Evolutionary conservation across 495 filamentous ascomycete species (phyloP).

Genomic region (Penicillium desertorum): DNA sequence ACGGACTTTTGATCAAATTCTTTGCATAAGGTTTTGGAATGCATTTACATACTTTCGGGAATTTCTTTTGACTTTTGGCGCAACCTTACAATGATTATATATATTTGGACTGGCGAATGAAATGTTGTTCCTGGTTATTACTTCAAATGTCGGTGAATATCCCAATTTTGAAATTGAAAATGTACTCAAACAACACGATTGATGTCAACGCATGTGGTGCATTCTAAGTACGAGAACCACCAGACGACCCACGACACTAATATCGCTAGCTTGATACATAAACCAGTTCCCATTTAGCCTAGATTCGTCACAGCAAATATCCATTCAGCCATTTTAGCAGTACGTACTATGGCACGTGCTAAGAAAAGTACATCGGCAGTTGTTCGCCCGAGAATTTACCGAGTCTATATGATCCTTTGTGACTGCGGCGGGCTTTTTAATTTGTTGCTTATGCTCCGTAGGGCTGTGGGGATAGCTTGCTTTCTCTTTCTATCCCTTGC

Average conservation of each 20-base stretch:
- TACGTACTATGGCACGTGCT: not conserved
- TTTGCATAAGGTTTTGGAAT: slow-evolving; percentile 10
- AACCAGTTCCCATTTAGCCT: not conserved
- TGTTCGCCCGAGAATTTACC: not conserved
- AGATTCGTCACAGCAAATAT: not conserved
- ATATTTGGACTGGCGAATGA: slow-evolving; percentile 3
- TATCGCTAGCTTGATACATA: not conserved
- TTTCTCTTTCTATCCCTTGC: not conserved
- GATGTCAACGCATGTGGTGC: not conserved
- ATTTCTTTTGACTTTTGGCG: not conserved
- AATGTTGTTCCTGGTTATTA: not conserved
- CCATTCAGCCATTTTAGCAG: not conserved
- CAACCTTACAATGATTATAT: not conserved
- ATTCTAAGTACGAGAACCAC: not conserved
- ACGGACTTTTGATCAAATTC: not conserved
- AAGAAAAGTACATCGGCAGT: not conserved
- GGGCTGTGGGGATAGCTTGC: not conserved
- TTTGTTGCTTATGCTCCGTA: not conserved
- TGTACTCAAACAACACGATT: not conserved
- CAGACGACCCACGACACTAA: not conserved
- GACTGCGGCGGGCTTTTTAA: not conserved
- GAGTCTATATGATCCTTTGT: not conserved
- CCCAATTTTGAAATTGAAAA: not conserved
- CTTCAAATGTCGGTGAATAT: not conserved
- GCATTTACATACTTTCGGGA: slow-evolving; percentile 2